A percentile compares a stretch with the other conserved stretches of the same genome.
Conservation (phyloP, 192 early-diverging fungal species). For the Coemansia sp. region DNA sequence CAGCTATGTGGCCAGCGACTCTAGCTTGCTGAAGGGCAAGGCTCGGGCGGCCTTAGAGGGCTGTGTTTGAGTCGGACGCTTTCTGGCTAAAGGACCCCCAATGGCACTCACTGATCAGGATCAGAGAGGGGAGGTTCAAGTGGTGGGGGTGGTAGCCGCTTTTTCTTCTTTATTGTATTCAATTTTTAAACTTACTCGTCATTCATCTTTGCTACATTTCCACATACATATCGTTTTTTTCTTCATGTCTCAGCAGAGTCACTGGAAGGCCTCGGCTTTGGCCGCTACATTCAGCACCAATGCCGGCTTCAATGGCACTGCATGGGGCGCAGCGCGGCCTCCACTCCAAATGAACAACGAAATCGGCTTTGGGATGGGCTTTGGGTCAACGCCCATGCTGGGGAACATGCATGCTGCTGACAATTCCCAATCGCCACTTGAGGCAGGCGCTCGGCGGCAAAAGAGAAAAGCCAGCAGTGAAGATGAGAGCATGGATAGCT, state of each 20-base stretch:
- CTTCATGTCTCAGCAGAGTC: conserved; percentile 49
- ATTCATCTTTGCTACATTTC: background rate
- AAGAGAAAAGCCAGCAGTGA: conserved; percentile 56
- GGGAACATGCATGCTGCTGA: conserved; percentile 11
- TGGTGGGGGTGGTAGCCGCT: too few species aligned
- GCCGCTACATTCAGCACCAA: conserved; percentile 48
- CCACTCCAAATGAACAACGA: conserved; percentile 28
- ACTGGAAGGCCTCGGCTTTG: conserved; percentile 48
- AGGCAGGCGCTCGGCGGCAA: conserved; percentile 22
- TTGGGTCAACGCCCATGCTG: conserved; percentile 23
- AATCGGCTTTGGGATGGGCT: conserved; percentile 43
- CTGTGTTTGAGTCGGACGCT: too few species aligned
- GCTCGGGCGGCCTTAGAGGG: background rate
- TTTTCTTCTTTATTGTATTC: too few species aligned
- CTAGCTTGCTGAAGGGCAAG: background rate
- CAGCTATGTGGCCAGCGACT: background rate
- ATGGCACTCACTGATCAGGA: background rate
- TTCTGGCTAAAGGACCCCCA: background rate
- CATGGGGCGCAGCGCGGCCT: conserved; percentile 44
- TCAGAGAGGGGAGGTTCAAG: background rate
- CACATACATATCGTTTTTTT: too few species aligned
- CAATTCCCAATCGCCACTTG: background rate
- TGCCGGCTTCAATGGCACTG: conserved; percentile 39
- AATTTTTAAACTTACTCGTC: too few species aligned
- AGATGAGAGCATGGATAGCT: conserved; percentile 52